Percentiles rank a stretch among this genome's conserved stretches.
Conservation (phyloP, 768 basidiomycete species). For the Lentinula boryana region DNA sequence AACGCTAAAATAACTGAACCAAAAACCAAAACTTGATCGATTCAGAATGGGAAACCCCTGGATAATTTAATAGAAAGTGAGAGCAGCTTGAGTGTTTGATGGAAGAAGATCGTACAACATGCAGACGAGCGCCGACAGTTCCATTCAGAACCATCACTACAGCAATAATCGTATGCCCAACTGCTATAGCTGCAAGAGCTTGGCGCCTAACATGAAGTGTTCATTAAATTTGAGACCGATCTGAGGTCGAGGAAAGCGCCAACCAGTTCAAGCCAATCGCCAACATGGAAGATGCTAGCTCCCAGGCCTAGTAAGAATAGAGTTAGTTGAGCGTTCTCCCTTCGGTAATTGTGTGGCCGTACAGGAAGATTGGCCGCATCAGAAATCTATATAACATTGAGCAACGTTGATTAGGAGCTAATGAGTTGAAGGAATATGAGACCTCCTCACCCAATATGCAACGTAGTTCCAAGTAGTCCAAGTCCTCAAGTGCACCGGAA, state of each 20-base stretch:
- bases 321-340: constrained; percentile 18
- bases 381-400: constrained; percentile 21
- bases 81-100: constrained; percentile 16
- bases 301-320: constrained; percentile 28
- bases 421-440: constrained; percentile 15
- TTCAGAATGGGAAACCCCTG: constrained; percentile 52
- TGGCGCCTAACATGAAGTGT: constrained; percentile 41
- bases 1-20: constrained; percentile 84
- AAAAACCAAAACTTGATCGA: constrained; percentile 84
- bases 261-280: constrained; percentile 70
- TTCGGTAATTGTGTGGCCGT: constrained; percentile 8
- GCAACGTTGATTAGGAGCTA: constrained; percentile 16
- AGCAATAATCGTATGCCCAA: constrained; percentile 69
- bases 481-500: constrained; percentile 51
- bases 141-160: constrained; percentile 75
- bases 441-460: constrained; percentile 40
- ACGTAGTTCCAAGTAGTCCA: constrained; percentile 68
- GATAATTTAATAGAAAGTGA: not conserved
- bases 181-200: constrained; percentile 61
- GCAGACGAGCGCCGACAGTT: constrained; percentile 69
- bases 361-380: constrained; percentile 36
- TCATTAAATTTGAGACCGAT: not conserved
- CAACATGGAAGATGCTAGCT: constrained; percentile 69
- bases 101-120: constrained; percentile 31
- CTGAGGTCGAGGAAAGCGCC: constrained; percentile 9